Evolutionary conservation across 768 basidiomycete species (phyloP), one percentile per base, ranked within the genome.

Genomic region (Termitomyces sp.): DNA sequence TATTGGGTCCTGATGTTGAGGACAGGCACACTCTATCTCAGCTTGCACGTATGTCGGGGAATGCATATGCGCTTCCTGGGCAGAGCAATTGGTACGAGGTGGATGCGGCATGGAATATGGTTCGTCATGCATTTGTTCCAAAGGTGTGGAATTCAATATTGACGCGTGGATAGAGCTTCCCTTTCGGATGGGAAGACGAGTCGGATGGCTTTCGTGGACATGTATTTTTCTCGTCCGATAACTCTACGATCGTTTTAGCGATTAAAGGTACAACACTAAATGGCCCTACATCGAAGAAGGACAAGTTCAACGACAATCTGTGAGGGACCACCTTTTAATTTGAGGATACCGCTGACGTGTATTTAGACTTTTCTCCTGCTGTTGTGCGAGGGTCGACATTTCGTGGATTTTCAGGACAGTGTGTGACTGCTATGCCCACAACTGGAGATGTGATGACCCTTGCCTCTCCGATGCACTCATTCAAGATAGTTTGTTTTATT

Each of bases 271-370:
- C 96, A 0, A 93, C 92, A 0, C 73, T 95, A 0, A 83, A 84
- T 64, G 94, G 94, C 2, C 86, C 89, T 15, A 96, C 96, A 13
- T 91, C 91, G 55, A 91, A 85, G 77, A 87, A 90, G 68, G 96
- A 98, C 76, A 96, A 94, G 76, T 88, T 88, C 70, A 98, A 98
- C 73, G 96, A 97, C 74, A 93, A 93, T 67, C 67, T 92, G 72
- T 81, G 59, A 18, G 77, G 67, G n/a, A 15, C 1, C 20, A 33
- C 46, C 24, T 52, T 11, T 1, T 45, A 8, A 28, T 35, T 36
- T 16, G 4, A 6, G 18, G 18, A 22, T 44, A 38, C 44, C 18
- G 11, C 38, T 51, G 36, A 49, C 28, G 18, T 36, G 36, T 39
- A 24, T 44, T 20, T 32, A 79, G 78, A 51, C 73, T 93, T 18